phyloP scores from a whole-genome alignment of 2,329 filamentous ascomycete species.

The Ophiostoma sp. region DNA sequence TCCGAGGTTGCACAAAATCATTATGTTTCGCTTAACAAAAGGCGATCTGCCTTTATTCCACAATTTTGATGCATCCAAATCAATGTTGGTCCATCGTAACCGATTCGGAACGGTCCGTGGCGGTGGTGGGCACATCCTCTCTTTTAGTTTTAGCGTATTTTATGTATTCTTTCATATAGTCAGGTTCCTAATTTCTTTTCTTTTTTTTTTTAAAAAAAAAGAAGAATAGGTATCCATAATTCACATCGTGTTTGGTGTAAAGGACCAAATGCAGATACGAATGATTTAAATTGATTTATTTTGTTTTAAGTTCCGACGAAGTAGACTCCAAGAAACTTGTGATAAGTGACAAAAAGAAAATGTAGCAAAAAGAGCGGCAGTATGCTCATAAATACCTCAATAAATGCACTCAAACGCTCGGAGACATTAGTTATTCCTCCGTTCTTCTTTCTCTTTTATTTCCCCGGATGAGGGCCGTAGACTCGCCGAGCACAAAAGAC shows the following conservation, averaged over 20 bases:
- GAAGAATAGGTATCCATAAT: too few species aligned
- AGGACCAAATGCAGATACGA: too few species aligned
- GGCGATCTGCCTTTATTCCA: background rate
- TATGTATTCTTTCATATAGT: too few species aligned
- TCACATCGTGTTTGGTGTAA: too few species aligned
- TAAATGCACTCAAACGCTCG: background rate
- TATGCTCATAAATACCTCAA: background rate
- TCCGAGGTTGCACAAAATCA: background rate
- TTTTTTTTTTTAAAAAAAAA: background rate
- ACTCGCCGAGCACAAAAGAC: conserved; percentile 6
- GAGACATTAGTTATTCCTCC: background rate
- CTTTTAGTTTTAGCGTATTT: background rate
- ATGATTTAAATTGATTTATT: too few species aligned
- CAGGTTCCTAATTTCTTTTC: too few species aligned
- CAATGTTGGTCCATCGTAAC: background rate
- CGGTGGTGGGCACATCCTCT: background rate
- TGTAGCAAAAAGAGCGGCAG: background rate
- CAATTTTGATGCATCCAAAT: background rate
- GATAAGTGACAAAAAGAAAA: background rate
- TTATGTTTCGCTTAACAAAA: conserved; percentile 8
- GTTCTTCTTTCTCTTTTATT: background rate
- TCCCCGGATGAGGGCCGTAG: conserved; percentile 16
- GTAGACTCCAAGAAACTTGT: too few species aligned
- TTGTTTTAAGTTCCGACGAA: too few species aligned
- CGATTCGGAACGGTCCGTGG: background rate